A percentile compares a stretch with the other conserved stretches of the same genome.
These are phyloP conservation scores for Eimeria mitis DNA, from an alignment of 169 alveolate species.

Conservation along the genomic window DNA sequence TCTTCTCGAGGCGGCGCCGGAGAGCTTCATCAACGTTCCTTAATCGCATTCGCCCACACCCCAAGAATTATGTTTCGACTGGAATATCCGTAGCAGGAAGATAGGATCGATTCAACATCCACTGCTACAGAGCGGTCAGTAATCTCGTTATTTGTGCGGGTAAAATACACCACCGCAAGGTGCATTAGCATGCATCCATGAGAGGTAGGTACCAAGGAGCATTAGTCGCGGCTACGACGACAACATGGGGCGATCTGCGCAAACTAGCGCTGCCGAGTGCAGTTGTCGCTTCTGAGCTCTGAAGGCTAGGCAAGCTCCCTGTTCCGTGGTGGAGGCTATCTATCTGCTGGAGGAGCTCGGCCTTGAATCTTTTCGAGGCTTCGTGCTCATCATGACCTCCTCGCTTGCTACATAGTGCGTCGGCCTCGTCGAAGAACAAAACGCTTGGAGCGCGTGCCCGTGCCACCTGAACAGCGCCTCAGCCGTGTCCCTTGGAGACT, in stretches of 20 bases:
- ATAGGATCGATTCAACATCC: not conserved
- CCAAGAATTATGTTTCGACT: not conserved
- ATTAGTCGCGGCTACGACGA: conserved; percentile 86
- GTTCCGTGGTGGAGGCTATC: conserved; percentile 89
- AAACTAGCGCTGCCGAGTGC: not conserved
- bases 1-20: conserved; percentile 95
- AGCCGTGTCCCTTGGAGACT: not conserved
- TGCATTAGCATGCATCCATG: not conserved
- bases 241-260: conserved; percentile 45
- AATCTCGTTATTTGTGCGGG: not conserved
- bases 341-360: conserved; percentile 95
- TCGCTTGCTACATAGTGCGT: conserved; percentile 93
- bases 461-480: conserved; percentile 91
- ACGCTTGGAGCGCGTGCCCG: conserved; percentile 95
- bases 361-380: conserved; percentile 93
- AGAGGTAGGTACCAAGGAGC: conserved; percentile 71
- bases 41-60: conserved; percentile 84
- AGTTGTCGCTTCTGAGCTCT: not conserved
- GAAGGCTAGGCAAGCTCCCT: not conserved
- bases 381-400: conserved; percentile 93
- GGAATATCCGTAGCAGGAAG: not conserved
- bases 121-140: not conserved
- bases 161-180: not conserved
- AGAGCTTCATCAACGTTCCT: conserved; percentile 98
- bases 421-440: conserved; percentile 96